Evolutionary conservation across 2,329 filamentous ascomycete genomes (phyloP), one percentile per base, ranked within the genome.

Genomic region (Fusarium tupiense): DNA sequence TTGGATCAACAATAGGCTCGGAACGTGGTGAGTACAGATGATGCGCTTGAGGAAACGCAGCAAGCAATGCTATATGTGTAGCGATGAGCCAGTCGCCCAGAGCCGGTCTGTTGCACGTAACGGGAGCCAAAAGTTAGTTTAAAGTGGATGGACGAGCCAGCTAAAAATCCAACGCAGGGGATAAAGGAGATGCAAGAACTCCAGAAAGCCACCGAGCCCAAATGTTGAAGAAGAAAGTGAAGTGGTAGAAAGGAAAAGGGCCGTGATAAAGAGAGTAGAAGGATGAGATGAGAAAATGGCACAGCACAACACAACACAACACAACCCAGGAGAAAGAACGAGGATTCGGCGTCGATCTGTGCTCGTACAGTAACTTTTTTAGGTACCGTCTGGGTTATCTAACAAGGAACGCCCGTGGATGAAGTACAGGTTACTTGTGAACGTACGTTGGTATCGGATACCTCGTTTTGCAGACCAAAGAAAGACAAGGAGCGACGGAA

Each of bases 31-130:
- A 71, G 61, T 56, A 62, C 58, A 73, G 66, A 56, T 60, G 72
- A 74, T 58, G 40, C 64, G 69, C 60, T 66, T 61, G 73, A 77
- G 65, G 61, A 71, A 70, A 50, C 56, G 60, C 64, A 64, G 56
- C 38, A 54, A 61, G 56, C 33, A 54, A 61, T 40, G 31, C 35
- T 61, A 59, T 60, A 29, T 61, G 59, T 38, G 20, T 49, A 76
- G 67, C 64, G 64, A 68, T 61, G 66, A 77, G 72, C 72, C 70
- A 77, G 76, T 72, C 72, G 67, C 74, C 66, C 76, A 78, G 66
- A 68, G 74, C 73, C 66, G 62, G 70, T 74, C 66, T 31, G 57
- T 60, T 14, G 57, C 38, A 60, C 43, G 57, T 59, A 67, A 65
- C 66, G 72, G 66, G 73, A 77, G 66, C 72, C 71, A 74, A 78